A percentile compares a stretch with the other conserved stretches of the same genome.
These are phyloP conservation scores for Penicillium salamii DNA, from an alignment of 495 filamentous ascomycete genomes.

Conservation along the genomic window DNA sequence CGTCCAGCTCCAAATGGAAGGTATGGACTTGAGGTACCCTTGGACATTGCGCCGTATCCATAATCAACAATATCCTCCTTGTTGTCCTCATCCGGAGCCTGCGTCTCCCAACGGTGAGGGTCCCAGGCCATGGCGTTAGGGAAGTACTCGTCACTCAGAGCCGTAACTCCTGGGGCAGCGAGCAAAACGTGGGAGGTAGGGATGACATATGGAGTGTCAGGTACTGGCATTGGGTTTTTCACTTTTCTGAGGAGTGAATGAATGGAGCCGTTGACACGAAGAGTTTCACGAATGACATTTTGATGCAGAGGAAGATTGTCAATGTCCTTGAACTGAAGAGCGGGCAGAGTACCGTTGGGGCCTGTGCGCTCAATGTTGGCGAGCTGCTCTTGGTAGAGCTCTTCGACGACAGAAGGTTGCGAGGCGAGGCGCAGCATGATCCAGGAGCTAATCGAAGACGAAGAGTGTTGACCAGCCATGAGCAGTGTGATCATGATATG, in stretches of 20 bases:
- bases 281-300: slow-evolving; percentile 59
- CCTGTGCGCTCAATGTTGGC: slow-evolving; percentile 51
- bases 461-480: slow-evolving; percentile 65
- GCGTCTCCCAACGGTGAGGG: slow-evolving; percentile 50
- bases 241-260: slow-evolving; percentile 61
- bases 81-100: slow-evolving; percentile 34
- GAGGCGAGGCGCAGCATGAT: slow-evolving; percentile 57
- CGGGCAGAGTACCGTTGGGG: no score
- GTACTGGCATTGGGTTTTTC: slow-evolving; percentile 54
- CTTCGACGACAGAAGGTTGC: slow-evolving; percentile 53
- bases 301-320: slow-evolving; percentile 51
- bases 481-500: slow-evolving; percentile 69
- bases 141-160: slow-evolving; percentile 43
- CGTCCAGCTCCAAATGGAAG: slow-evolving; percentile 55
- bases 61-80: slow-evolving; percentile 47
- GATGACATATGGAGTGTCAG: slow-evolving; percentile 44
- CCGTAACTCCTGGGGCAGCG: slow-evolving; percentile 48
- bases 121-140: slow-evolving; percentile 46
- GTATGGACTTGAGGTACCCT: slow-evolving; percentile 53
- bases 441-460: slow-evolving; percentile 58
- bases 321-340: slow-evolving; percentile 52
- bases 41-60: slow-evolving; percentile 46
- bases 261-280: slow-evolving; percentile 61
- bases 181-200: slow-evolving; percentile 47
- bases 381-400: slow-evolving; percentile 56